Evolutionary conservation across 768 basidiomycete species (phyloP).

Genomic region (Tephrocybe rancida): DNA sequence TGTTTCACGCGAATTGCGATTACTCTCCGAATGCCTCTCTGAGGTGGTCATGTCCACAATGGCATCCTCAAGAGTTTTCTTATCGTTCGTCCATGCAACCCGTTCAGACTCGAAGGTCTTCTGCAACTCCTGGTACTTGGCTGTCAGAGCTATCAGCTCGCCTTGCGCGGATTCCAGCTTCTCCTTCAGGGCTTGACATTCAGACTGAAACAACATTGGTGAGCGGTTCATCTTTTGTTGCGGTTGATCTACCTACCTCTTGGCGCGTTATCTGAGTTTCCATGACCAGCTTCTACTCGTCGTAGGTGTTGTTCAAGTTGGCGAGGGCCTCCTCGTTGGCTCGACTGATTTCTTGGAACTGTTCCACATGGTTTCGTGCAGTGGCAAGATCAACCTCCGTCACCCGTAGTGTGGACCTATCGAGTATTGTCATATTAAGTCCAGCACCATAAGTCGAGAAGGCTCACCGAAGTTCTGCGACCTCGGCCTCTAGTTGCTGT

Average conservation of each 20-base stretch:
- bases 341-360: constrained; percentile 85
- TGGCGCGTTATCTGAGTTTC: constrained; percentile 68
- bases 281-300: constrained; percentile 76
- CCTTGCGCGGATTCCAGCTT: constrained; percentile 55
- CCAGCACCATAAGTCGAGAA: background rate
- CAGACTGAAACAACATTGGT: constrained; percentile 46
- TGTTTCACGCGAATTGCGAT: constrained; percentile 62
- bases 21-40: constrained; percentile 66
- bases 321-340: constrained; percentile 79
- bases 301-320: constrained; percentile 69
- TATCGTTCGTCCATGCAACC: constrained; percentile 72
- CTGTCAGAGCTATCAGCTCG: constrained; percentile 51
- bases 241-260: constrained; percentile 56
- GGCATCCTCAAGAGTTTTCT: constrained; percentile 80
- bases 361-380: constrained; percentile 73
- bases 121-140: constrained; percentile 60
- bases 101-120: constrained; percentile 71
- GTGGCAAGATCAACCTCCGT: constrained; percentile 75
- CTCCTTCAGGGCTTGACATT: constrained; percentile 63
- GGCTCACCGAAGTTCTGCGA: constrained; percentile 79
- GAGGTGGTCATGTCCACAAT: constrained; percentile 81
- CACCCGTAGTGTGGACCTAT: constrained; percentile 74
- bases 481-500: constrained; percentile 81
- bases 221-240: background rate
- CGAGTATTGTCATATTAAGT: constrained; percentile 1